A percentile compares a stretch with the other conserved stretches of the same genome.
These are phyloP conservation scores for Zea mays DNA, from an alignment of 176 grass and related monocot genomes.

Conservation along the genomic window Zm-B73-REFERENCE-NAM-5.0 NC_050102.1:166566501-166567000, in stretches of 20 bases:
- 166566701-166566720: slow-evolving; percentile 5
- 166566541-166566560: slow-evolving; percentile 63
- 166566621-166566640: slow-evolving; percentile 62
- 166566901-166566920: slow-evolving; percentile 69
- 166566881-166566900: slow-evolving; percentile 77
- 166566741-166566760: slow-evolving; percentile 57
- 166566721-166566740: neutral
- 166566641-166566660: slow-evolving; percentile 44
- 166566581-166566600: slow-evolving; percentile 87
- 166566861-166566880: slow-evolving; percentile 79
- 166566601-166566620: slow-evolving; percentile 74
- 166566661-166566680: slow-evolving; percentile 78
- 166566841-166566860: slow-evolving; percentile 91
- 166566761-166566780: slow-evolving; percentile 65
- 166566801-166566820: slow-evolving; percentile 67
- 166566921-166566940: slow-evolving; percentile 54
- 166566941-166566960: slow-evolving; percentile 54
- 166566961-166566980: slow-evolving; percentile 53
- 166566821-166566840: slow-evolving; percentile 83
- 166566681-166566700: slow-evolving; percentile 51
- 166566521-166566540: slow-evolving; percentile 64
- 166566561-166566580: slow-evolving; percentile 68
- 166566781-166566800: slow-evolving; percentile 60
- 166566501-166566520: slow-evolving; percentile 79
- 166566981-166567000: slow-evolving; percentile 48